Evolutionary conservation across 2,329 filamentous ascomycete species (phyloP).

Genomic region (Aspergillus sp.): DNA sequence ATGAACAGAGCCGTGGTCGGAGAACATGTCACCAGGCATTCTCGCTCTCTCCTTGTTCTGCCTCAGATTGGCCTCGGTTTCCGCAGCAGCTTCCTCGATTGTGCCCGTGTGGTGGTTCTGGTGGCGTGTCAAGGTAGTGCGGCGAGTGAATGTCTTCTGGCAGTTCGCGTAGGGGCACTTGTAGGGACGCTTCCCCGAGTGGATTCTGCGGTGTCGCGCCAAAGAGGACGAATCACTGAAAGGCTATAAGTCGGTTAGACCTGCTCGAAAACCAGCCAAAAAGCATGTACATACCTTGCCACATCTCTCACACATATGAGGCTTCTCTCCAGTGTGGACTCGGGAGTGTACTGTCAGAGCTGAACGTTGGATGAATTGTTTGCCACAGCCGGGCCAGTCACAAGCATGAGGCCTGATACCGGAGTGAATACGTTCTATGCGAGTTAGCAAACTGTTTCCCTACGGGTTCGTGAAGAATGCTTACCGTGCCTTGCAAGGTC

Average conservation of each 20-base stretch:
- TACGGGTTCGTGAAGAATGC: conserved; percentile 31
- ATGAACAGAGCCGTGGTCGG: conserved; percentile 47
- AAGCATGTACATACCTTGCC: conserved; percentile 70
- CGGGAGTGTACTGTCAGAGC: conserved; percentile 93
- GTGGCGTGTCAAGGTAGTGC: conserved; percentile 91
- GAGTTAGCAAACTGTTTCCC: conserved; percentile 4
- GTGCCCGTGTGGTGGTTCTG: conserved; percentile 96
- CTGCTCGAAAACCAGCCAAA: background rate
- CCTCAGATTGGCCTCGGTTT: conserved; percentile 82
- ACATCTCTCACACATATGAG: conserved; percentile 95
- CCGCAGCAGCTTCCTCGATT: conserved; percentile 86
- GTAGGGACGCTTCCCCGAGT: conserved; percentile 93
- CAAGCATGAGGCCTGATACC: conserved; percentile 90
- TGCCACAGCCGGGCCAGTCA: conserved; percentile 83
- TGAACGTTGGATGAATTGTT: conserved; percentile 95
- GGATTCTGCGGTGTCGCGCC: conserved; percentile 88
- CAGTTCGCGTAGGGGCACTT: conserved; percentile 97
- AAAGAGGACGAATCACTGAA: conserved; percentile 96
- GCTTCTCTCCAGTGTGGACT: conserved; percentile 97
- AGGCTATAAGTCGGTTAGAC: conserved; percentile 58
- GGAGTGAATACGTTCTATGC: conserved; percentile 87
- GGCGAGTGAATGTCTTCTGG: conserved; percentile 96
- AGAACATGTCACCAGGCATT: conserved; percentile 44
- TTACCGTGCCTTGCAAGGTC: conserved; percentile 93
- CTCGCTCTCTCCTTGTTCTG: conserved; percentile 44